Evolutionary conservation across 345 rosid species (phyloP).

Genomic region (Syzygium aqueum): DNA sequence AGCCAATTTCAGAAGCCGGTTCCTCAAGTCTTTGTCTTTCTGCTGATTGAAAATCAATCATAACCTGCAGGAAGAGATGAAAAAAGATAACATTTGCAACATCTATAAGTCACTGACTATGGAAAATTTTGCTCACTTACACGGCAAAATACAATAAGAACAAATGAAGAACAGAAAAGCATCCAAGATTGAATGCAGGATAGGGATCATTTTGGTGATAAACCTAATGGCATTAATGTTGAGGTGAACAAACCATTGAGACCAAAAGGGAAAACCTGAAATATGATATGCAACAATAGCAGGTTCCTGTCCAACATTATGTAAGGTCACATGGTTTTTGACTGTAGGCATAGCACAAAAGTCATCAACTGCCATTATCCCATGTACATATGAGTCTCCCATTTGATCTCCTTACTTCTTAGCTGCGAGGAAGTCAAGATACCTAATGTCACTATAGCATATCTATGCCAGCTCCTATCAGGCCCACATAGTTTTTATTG

Average conservation of each 20-base stretch:
- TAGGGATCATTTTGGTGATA: neutral
- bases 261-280: neutral
- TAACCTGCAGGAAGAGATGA: slow-evolving; percentile 45
- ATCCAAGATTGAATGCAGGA: neutral
- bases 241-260: neutral
- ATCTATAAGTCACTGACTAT: neutral
- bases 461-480: neutral
- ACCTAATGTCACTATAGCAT: neutral
- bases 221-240: neutral
- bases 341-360: neutral
- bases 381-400: neutral
- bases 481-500: neutral
- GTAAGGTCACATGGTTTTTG: neutral
- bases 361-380: neutral
- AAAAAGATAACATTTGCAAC: neutral
- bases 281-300: neutral
- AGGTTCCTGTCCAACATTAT: neutral
- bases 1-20: slow-evolving; percentile 87
- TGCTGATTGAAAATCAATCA: slow-evolving; percentile 99
- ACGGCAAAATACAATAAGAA: neutral
- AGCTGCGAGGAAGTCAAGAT: neutral
- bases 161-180: neutral
- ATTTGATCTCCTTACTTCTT: neutral
- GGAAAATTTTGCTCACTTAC: neutral
- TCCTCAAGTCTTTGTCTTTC: slow-evolving; percentile 82